These are phyloP conservation scores for Pterulicium gracile DNA, from an alignment of 1,284 basidiomycete species.

Conservation along the genomic window DNA sequence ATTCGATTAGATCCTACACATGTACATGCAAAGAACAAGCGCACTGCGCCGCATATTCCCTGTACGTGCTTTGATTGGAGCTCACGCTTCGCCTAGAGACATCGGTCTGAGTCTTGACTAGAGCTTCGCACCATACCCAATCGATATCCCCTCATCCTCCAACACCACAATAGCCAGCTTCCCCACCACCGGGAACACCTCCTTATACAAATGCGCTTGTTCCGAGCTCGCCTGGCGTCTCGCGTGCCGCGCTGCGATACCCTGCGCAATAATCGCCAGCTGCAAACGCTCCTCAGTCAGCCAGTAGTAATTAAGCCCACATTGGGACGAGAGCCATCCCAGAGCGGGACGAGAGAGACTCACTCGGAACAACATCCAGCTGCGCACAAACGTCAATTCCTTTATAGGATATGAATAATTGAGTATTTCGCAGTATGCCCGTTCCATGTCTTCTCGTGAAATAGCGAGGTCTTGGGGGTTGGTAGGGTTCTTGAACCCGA, in stretches of 20 bases:
- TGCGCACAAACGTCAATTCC: constrained; percentile 70
- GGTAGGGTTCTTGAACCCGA: constrained; percentile 55
- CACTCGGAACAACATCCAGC: constrained; percentile 85
- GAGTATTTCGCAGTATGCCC: constrained; percentile 58
- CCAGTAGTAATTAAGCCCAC: constrained; percentile 1
- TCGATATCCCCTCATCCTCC: neutral
- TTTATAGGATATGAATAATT: constrained; percentile 58
- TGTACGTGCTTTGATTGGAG: too few species aligned
- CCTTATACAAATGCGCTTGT: constrained; percentile 44
- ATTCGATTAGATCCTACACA: too few species aligned
- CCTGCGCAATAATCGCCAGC: constrained; percentile 84
- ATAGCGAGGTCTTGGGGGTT: constrained; percentile 54
- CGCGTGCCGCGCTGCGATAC: constrained; percentile 84
- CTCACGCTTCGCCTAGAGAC: too few species aligned
- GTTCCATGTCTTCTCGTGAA: constrained; percentile 64
- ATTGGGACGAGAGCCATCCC: neutral
- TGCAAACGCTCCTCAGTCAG: constrained; percentile 19
- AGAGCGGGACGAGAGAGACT: constrained; percentile 20
- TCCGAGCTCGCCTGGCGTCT: constrained; percentile 83
- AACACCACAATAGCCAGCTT: neutral
- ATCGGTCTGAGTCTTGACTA: too few species aligned
- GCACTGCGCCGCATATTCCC: too few species aligned
- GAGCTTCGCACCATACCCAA: too few species aligned
- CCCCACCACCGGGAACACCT: constrained; percentile 56
- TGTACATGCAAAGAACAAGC: too few species aligned